phyloP scores from a whole-genome alignment of 148 eudicot genomes.

The Rhododendron mucronatum region DNA sequence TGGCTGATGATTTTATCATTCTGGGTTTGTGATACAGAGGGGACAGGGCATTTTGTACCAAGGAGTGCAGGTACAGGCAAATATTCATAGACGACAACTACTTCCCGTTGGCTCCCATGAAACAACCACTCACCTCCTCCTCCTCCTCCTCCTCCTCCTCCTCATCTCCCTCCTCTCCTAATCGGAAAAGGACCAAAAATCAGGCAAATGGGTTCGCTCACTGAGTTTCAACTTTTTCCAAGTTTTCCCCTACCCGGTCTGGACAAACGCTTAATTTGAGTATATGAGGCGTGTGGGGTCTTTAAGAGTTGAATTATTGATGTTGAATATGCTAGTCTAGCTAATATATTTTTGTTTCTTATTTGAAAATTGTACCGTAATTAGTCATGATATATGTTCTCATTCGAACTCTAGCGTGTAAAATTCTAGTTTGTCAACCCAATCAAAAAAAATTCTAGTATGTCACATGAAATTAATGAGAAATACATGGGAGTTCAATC shows the following conservation, averaged over 20 bases:
- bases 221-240: background rate
- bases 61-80: slow-evolving; percentile 43
- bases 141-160: slow-evolving; percentile 4
- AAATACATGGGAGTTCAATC: too few relatives aligned
- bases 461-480: too few relatives aligned
- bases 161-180: slow-evolving; percentile 9
- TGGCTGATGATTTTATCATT: background rate
- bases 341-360: background rate
- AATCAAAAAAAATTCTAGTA: too few relatives aligned
- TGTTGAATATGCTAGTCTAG: background rate
- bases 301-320: background rate
- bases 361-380: background rate
- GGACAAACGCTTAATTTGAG: too few relatives aligned
- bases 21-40: slow-evolving; percentile 28
- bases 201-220: slow-evolving; percentile 11
- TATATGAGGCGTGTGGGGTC: too few relatives aligned
- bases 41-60: slow-evolving; percentile 43
- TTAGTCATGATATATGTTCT: too few relatives aligned
- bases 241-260: background rate
- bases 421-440: too few relatives aligned
- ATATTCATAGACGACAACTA: slow-evolving; percentile 33
- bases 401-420: too few relatives aligned
- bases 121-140: background rate
- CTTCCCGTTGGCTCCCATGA: slow-evolving; percentile 24
- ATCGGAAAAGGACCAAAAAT: slow-evolving; percentile 7